These are phyloP conservation scores for Penicillium sp. DNA, from an alignment of 2,329 filamentous ascomycete species.

Conservation along the genomic window DNA sequence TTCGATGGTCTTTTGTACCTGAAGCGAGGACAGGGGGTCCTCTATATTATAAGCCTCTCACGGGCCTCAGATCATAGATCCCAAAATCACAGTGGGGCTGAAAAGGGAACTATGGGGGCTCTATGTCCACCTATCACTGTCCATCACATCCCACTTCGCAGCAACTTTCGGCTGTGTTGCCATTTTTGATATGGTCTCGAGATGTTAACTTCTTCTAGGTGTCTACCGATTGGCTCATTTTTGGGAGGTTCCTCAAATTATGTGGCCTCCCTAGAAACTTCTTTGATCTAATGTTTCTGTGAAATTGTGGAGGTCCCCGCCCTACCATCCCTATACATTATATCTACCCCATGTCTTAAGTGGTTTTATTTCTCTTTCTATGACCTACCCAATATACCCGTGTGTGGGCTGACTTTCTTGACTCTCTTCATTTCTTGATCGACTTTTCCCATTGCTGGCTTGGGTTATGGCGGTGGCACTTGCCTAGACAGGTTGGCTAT, in stretches of 20 bases:
- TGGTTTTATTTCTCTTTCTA: background rate
- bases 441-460: background rate
- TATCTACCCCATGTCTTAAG: slow-evolving; percentile 4
- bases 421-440: background rate
- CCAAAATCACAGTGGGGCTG: slow-evolving; percentile 4
- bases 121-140: slow-evolving; percentile 22
- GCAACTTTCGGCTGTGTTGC: slow-evolving; percentile 20
- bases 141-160: slow-evolving; percentile 5
- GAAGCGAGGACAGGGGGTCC: background rate
- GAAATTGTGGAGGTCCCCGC: background rate
- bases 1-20: background rate
- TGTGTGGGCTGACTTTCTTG: background rate
- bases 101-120: slow-evolving; percentile 21
- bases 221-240: slow-evolving; percentile 4
- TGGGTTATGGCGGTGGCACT: background rate
- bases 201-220: background rate
- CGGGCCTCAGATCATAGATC: background rate
- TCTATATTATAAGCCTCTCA: background rate
- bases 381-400: background rate
- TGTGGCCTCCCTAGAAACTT: background rate
- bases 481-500: background rate
- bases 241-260: background rate
- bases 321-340: slow-evolving; percentile 4
- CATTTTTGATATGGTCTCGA: slow-evolving; percentile 19
- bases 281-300: background rate